Base-by-base conservation (phyloP, 2,329 filamentous ascomycete species). In the Pyricularia sp. region DNA sequence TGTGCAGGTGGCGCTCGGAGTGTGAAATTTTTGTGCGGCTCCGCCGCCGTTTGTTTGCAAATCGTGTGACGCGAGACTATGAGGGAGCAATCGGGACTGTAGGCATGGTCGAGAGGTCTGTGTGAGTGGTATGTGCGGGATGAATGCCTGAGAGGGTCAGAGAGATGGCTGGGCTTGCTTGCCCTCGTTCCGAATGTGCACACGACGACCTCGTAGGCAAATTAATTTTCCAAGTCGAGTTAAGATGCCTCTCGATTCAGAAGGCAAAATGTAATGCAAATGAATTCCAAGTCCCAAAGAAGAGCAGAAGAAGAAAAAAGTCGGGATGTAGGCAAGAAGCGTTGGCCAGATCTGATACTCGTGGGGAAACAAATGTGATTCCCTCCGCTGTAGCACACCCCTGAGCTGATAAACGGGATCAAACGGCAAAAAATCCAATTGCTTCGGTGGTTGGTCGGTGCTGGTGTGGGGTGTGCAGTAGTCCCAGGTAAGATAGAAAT, bases 311-410 rank as follows among this genome's bases (percentile, higher is more conserved):
- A 23, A 59, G n/a, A 25, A 61, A 61, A 61, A 61, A 61, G 23
- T 61, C 58, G 58, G 58, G 23, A 61, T 61, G 4, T 12, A 25
- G 58, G 3, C 58, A 61, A n/a, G 58, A 26, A 61, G 25, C 58
- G 58, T 61, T 61, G 58, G 58, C 58, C 58, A 61, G 58, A 61
- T 61, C 58, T 61, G 58, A 61, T 61, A 61, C 58, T 61, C 58
- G 23, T 50, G 42, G 58, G 58, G 58, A 61, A 61, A 26, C 58
- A 26, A 61, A 61, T 61, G 58, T 61, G 58, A 61, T 61, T 61
- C 58, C 58, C 58, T 25, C 58, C 58, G 9, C 58, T 61, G 58
- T 61, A 61, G n/a, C 58, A 61, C 58, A 61, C 58, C 58, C 58
- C 58, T 61, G 58, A 61, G 58, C 58, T 61, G 25, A 61, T 61